These are phyloP conservation scores for Trypanosoma rangeli DNA, from an alignment of 208 protist species.

Conservation along the genomic window DNA sequence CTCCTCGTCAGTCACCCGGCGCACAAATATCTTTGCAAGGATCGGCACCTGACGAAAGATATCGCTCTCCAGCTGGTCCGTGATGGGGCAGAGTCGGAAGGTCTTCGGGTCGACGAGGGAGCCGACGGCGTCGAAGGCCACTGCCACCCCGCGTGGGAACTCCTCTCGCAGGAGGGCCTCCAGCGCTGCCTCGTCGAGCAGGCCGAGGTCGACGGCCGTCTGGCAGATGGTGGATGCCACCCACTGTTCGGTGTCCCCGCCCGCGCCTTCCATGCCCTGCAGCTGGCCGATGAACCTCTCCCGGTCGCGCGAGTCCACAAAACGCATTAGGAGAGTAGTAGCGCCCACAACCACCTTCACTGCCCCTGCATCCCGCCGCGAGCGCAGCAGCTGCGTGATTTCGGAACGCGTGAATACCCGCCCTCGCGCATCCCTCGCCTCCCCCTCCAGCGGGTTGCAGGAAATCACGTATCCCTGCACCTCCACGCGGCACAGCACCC, in stretches of 20 bases:
- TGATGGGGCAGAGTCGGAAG: constrained; percentile 67
- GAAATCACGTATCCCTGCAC: constrained; percentile 46
- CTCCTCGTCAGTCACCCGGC: constrained; percentile 55
- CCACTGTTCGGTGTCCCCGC: constrained; percentile 48
- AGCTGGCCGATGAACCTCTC: constrained; percentile 51
- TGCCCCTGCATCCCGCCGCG: constrained; percentile 45
- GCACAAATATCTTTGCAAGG: constrained; percentile 66
- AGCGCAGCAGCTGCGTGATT: constrained; percentile 69
- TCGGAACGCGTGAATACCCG: constrained; percentile 33
- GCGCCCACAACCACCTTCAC: constrained; percentile 47
- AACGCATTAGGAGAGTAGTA: constrained; percentile 39
- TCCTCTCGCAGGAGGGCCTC: constrained; percentile 45
- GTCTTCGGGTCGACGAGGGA: constrained; percentile 69
- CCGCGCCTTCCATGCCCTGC: constrained; percentile 26
- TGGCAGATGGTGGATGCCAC: constrained; percentile 56
- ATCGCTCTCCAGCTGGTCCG: constrained; percentile 81
- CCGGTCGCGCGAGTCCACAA: constrained; percentile 35
- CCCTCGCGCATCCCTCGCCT: too few species aligned
- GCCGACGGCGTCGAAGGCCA: constrained; percentile 75
- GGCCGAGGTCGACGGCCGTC: constrained; percentile 66
- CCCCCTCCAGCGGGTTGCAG: constrained; percentile 22
- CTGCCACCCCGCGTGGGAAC: constrained; percentile 66
- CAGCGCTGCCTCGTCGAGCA: constrained; percentile 50
- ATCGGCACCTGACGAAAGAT: constrained; percentile 77
- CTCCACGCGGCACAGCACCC: constrained; percentile 39